phyloP scores from a whole-genome alignment of 768 basidiomycete genomes.

The Lyophyllum atratum region DNA sequence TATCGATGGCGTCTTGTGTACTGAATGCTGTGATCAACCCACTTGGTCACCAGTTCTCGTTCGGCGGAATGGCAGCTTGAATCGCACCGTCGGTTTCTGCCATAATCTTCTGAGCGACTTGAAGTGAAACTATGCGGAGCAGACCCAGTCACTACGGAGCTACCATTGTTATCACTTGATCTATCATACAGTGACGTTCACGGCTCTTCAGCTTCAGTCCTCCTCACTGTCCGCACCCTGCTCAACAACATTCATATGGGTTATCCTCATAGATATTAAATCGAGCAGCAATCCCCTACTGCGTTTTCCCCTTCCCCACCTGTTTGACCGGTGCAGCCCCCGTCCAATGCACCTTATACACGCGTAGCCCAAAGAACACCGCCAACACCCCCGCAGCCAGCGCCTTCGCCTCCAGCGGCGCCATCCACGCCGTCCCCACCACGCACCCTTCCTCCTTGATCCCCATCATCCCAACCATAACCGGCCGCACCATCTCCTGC shows the following conservation, averaged over 20 bases:
- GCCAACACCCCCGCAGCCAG: slow-evolving; percentile 32
- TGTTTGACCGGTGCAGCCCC: not conserved
- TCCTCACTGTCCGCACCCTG: too few species aligned
- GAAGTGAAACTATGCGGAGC: too few species aligned
- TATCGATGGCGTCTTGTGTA: too few species aligned
- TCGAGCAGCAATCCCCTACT: not conserved
- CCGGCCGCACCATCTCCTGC: slow-evolving; percentile 11
- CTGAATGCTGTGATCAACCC: too few species aligned
- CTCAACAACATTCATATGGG: not conserved
- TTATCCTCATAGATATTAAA: not conserved
- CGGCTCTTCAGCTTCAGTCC: too few species aligned
- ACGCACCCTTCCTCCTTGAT: not conserved
- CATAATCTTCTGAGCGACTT: too few species aligned
- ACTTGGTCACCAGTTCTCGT: too few species aligned
- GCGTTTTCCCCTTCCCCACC: not conserved
- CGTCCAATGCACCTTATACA: slow-evolving; percentile 29
- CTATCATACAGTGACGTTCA: too few species aligned
- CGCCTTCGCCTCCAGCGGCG: slow-evolving; percentile 30
- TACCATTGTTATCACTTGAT: too few species aligned
- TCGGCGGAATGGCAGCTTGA: too few species aligned
- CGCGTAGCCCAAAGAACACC: slow-evolving; percentile 36
- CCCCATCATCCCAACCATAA: not conserved
- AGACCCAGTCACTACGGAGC: too few species aligned
- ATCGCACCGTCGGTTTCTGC: too few species aligned
- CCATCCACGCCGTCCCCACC: slow-evolving; percentile 5